phyloP scores from a whole-genome alignment of 768 basidiomycete genomes.

The Amanita subjunquillea region DNA sequence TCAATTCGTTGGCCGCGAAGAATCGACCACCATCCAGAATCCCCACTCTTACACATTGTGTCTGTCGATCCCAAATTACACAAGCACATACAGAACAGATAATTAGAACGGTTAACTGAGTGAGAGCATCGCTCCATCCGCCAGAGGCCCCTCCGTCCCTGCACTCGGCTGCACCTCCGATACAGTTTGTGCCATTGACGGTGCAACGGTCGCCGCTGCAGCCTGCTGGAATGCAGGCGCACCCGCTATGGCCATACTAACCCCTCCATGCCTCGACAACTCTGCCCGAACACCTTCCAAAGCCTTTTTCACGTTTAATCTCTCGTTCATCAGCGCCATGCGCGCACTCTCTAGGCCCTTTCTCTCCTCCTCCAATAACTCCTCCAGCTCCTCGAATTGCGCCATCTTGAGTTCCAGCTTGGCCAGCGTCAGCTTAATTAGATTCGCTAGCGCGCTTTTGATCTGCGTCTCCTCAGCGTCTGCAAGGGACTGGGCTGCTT shows the following conservation, averaged over 20 bases:
- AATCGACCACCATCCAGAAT: too few species aligned
- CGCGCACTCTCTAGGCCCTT: conserved; percentile 75
- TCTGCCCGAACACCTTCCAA: conserved; percentile 59
- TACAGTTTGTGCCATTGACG: conserved; percentile 12
- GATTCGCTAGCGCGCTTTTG: conserved; percentile 61
- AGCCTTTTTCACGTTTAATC: conserved; percentile 59
- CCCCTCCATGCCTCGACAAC: conserved; percentile 43
- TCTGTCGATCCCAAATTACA: too few species aligned
- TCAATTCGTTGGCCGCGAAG: too few species aligned
- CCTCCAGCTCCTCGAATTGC: conserved; percentile 92
- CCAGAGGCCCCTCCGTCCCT: conserved; percentile 43
- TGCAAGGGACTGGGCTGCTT: conserved; percentile 73
- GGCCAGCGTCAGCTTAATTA: conserved; percentile 76
- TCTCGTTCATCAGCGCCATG: conserved; percentile 71
- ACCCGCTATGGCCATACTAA: conserved; percentile 6
- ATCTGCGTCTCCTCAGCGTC: conserved; percentile 78
- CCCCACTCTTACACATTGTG: too few species aligned
- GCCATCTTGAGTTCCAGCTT: conserved; percentile 94
- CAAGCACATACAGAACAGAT: not conserved
- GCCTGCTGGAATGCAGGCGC: conserved; percentile 2
- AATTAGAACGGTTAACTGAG: not conserved
- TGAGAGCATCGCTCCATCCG: conserved; percentile 27
- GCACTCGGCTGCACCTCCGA: conserved; percentile 41
- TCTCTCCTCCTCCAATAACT: conserved; percentile 84
- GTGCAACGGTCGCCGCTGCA: not conserved